phyloP scores from a whole-genome alignment of 1,284 basidiomycete genomes.

The Sanghuangporus weigelae region DNA sequence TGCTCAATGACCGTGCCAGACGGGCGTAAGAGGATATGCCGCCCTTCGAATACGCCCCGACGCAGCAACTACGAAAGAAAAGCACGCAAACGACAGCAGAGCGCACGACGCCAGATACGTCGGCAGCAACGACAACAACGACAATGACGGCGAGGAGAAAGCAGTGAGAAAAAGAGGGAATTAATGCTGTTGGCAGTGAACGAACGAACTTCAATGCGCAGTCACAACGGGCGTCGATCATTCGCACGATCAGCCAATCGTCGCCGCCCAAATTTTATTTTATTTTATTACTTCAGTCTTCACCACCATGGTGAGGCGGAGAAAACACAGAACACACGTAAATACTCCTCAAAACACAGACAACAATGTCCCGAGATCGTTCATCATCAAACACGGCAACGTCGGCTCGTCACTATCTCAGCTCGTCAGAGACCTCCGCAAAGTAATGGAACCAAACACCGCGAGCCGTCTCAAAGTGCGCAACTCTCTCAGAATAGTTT shows the following conservation, averaged over 20 bases:
- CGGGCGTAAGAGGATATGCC: slow-evolving; percentile 1
- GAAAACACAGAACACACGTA: slow-evolving; percentile 85
- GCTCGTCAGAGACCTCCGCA: slow-evolving; percentile 88
- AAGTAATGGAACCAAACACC: slow-evolving; percentile 98
- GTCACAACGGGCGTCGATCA: neutral
- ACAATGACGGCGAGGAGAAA: neutral
- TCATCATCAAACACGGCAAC: slow-evolving; percentile 92
- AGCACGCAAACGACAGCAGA: neutral
- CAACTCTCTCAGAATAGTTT: slow-evolving; percentile 16
- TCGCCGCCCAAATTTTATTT: neutral
- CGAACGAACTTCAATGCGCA: neutral
- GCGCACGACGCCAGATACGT: neutral
- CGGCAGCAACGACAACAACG: neutral
- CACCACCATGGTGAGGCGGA: slow-evolving; percentile 61
- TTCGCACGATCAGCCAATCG: neutral
- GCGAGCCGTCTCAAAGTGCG: slow-evolving; percentile 82
- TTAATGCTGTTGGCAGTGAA: neutral
- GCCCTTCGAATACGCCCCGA: neutral
- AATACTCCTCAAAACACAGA: slow-evolving; percentile 42
- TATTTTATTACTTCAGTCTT: neutral
- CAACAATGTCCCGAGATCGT: slow-evolving; percentile 61
- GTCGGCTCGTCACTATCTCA: slow-evolving; percentile 86
- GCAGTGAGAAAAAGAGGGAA: neutral
- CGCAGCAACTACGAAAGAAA: neutral
- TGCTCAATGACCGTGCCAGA: slow-evolving; percentile 9